Conservation (phyloP, 805 yeast species). For the Metschnikowia amazonensis region DNA sequence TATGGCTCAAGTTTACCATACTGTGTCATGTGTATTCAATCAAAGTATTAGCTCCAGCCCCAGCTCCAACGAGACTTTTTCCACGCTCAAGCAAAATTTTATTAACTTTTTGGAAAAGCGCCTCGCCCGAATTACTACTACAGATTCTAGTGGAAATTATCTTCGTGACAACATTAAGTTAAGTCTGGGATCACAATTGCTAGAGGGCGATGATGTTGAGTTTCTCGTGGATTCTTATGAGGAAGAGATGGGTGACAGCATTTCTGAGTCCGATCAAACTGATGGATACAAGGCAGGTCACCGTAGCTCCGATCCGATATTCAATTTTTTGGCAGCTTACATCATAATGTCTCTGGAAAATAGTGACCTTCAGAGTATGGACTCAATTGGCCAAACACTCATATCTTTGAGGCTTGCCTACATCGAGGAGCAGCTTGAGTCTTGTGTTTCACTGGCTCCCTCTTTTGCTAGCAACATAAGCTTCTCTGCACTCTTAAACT, state of each 20-base stretch:
- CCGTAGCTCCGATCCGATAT: constrained; percentile 20
- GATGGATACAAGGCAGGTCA: background rate
- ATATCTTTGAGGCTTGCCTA: constrained; percentile 23
- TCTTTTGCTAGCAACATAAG: constrained; percentile 16
- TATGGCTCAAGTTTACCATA: constrained; percentile 33
- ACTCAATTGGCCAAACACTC: constrained; percentile 22
- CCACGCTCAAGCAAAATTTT: constrained; percentile 24
- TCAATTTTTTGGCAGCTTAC: constrained; percentile 31
- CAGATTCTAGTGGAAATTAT: constrained; percentile 5
- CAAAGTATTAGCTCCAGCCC: constrained; percentile 16
- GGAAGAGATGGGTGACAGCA: constrained; percentile 13
- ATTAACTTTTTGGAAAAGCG: constrained; percentile 23
- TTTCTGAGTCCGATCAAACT: constrained; percentile 6
- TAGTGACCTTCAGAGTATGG: constrained; percentile 15
- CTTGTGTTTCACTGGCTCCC: background rate
- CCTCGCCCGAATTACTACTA: constrained; percentile 22
- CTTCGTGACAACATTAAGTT: background rate
- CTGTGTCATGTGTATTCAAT: constrained; percentile 25
- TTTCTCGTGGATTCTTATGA: constrained; percentile 14
- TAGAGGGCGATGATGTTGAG: constrained; percentile 18
- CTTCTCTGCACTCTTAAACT: constrained; percentile 29
- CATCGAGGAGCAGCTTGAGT: constrained; percentile 10
- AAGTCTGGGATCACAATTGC: constrained; percentile 7
- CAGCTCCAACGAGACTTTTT: constrained; percentile 16
- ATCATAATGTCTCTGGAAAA: constrained; percentile 24